A percentile compares a stretch with the other conserved stretches of the same genome.
These are phyloP conservation scores for Barbarea vulgaris DNA, from an alignment of 345 rosid species.

Conservation along the genomic window DNA sequence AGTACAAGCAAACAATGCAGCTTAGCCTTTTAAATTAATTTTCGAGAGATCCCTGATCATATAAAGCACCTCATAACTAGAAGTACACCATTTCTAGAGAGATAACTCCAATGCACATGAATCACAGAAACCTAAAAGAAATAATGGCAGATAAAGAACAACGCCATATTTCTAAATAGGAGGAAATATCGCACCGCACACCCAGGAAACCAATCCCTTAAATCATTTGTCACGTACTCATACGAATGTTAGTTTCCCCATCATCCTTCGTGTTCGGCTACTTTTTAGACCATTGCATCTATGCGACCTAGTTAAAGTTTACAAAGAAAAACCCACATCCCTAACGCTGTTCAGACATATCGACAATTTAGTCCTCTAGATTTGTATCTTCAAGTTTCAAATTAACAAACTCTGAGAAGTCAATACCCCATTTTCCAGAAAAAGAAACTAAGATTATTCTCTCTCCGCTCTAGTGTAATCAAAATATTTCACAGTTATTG, in stretches of 20 bases:
- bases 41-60: constrained; percentile 16
- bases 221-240: constrained; percentile 4
- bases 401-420: background rate
- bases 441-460: background rate
- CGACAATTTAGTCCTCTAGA: background rate
- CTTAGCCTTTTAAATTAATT: background rate
- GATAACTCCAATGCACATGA: background rate
- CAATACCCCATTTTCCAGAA: background rate
- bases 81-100: constrained; percentile 26
- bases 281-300: background rate
- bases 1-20: constrained; percentile 6
- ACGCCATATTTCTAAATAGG: constrained; percentile 6
- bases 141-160: background rate
- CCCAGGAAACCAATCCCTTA: background rate
- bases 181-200: background rate
- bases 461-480: background rate
- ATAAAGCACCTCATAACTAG: background rate
- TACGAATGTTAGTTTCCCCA: constrained; percentile 2
- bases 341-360: background rate
- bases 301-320: background rate
- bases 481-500: background rate
- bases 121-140: constrained; percentile 7
- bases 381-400: constrained; percentile 6
- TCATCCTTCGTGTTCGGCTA: constrained; percentile 13
- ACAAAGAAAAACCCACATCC: background rate